Evolutionary conservation across 768 basidiomycete species (phyloP), one percentile per base, ranked within the genome.

Genomic region (Trametopsis cervina): DNA sequence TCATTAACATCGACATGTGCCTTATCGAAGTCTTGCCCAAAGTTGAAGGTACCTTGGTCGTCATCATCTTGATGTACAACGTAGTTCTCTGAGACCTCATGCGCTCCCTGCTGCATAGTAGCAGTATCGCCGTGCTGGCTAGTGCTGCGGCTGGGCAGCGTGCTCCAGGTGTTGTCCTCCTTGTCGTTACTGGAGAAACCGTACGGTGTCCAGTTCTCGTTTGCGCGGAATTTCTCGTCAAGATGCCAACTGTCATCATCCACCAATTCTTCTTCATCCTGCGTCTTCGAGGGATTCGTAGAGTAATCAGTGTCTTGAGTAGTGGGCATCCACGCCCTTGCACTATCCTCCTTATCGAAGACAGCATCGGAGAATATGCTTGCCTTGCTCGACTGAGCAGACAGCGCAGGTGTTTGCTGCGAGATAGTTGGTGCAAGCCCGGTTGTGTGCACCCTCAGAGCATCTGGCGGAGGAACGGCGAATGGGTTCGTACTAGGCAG

Each of bases 121-220:
- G 52, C 55, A 0, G 58, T 60, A 27, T 60, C 58, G 2, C 56
- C 60, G 12, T 56, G 55, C 54, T 61, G 62, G 41, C 58, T 60
- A 6, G 59, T 60, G 44, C 56, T 59, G 59, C 68, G 72, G 13
- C 80, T 81, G 18, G 79, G 81, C 44, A 74, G 58, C 15, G 83
- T 81, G 54, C 82, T 86, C 86, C 86, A 88, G 15, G 85, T 85
- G 52, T 78, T 83, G 56, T 87, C 85, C 40, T 86, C 85, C 50
- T 73, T 77, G 40, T 86, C 84, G 50, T 73, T 76, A 6, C 69
- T 47, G 0, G 54, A 47, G 42, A 68, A 65, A 23, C 74, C 76
- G 54, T 81, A 81, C 40, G 74, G 69, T 13, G 76, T 76, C 86
- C 86, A 88, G 50, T 73, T 67, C 47, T 65, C 74, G 27, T 76